Evolutionary conservation across 352 stramenopile genomes (phyloP).

Genomic region (Phytophthora melonis): DNA sequence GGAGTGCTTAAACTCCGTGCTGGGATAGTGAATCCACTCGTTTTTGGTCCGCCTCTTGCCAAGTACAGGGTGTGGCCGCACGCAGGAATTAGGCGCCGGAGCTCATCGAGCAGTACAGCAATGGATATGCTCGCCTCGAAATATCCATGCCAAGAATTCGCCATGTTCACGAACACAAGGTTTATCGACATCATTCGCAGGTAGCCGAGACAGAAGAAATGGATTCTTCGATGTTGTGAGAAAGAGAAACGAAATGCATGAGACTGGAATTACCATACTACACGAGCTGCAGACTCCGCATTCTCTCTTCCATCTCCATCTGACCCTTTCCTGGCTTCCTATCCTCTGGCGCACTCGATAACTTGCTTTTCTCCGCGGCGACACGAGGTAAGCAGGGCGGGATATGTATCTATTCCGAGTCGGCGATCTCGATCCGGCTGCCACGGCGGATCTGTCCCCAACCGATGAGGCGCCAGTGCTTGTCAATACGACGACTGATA

Average conservation of each 20-base stretch:
- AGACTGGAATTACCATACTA: conserved; percentile 51
- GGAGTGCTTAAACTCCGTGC: no score
- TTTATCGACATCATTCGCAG: no score
- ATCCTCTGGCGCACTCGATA: conserved; percentile 25
- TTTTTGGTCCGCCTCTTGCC: no score
- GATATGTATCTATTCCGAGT: conserved; percentile 85
- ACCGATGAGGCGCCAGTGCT: conserved; percentile 99
- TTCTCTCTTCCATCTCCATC: conserved; percentile 44
- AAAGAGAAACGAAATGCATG: conserved; percentile 29
- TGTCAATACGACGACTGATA: conserved; percentile 99
- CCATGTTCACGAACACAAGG: no score
- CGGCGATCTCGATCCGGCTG: conserved; percentile 93
- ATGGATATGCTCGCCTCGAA: no score
- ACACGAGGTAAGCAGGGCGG: conserved; percentile 26
- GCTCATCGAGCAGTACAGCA: no score
- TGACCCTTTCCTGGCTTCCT: conserved; percentile 41
- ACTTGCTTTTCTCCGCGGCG: conserved; percentile 33
- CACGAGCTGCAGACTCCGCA: conserved; percentile 38
- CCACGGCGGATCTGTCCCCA: conserved; percentile 99
- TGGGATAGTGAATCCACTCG: no score
- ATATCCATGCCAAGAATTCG: no score
- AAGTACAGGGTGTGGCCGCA: no score
- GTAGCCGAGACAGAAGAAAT: no score
- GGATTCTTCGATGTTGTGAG: no score
- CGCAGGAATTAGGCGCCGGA: no score